Evolutionary conservation across 306 rosid genomes (phyloP).

Genomic region (peach (Prunus persica)): DNA sequence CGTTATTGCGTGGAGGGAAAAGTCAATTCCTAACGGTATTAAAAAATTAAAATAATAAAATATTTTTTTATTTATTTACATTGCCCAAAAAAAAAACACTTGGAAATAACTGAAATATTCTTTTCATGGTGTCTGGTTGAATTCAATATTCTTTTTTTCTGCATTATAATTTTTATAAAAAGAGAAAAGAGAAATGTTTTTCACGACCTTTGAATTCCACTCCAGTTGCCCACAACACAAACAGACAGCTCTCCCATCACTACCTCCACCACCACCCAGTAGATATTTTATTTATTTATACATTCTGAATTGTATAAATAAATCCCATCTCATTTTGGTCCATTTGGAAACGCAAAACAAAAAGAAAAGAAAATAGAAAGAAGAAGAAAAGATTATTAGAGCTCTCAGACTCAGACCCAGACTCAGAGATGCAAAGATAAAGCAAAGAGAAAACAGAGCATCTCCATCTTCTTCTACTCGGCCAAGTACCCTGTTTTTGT

Average conservation of each 20-base stretch:
- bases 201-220: constrained; percentile 31
- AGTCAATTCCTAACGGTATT: constrained; percentile 85
- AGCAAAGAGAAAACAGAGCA: constrained; percentile 6
- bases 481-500: background rate
- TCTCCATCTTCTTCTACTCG: background rate
- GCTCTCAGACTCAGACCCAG: background rate
- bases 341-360: background rate
- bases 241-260: constrained; percentile 39
- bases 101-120: background rate
- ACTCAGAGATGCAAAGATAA: background rate
- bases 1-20: constrained; percentile 57
- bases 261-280: constrained; percentile 23
- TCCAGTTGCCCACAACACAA: constrained; percentile 37
- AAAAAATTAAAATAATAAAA: background rate
- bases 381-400: background rate
- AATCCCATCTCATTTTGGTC: background rate
- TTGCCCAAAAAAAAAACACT: background rate
- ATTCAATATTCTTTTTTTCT: background rate
- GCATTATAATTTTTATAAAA: too few relatives aligned
- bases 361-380: too few relatives aligned
- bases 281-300: constrained; percentile 21
- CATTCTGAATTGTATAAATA: background rate
- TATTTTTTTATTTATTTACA: background rate
- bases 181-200: constrained; percentile 4
- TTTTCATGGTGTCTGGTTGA: background rate